Conservation (phyloP, 1,284 basidiomycete species). For the Rhodotorula sp. region DNA sequence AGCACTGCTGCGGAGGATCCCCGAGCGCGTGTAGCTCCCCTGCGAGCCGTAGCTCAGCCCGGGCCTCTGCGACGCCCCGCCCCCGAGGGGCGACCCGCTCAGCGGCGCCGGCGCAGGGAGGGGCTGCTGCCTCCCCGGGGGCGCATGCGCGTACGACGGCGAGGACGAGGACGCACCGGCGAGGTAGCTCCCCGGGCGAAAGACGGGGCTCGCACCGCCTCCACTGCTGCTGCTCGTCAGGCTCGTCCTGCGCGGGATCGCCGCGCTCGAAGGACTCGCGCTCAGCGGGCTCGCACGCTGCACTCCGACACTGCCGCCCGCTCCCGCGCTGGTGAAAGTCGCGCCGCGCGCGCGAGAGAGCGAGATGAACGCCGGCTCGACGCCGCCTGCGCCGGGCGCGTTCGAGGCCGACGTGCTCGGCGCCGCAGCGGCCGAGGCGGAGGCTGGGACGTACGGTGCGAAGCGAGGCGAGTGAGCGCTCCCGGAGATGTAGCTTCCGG, state of each 20-base stretch:
- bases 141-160: background rate
- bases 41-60: slow-evolving; percentile 13
- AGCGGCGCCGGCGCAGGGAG: background rate
- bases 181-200: slow-evolving; percentile 35
- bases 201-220: slow-evolving; percentile 27
- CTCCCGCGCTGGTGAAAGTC: background rate
- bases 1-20: background rate
- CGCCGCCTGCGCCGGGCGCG: background rate
- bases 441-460: background rate
- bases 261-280: background rate
- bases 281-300: slow-evolving; percentile 16
- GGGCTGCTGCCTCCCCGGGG: slow-evolving; percentile 15
- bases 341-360: slow-evolving; percentile 29
- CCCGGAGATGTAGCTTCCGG: background rate
- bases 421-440: slow-evolving; percentile 4
- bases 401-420: background rate
- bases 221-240: background rate
- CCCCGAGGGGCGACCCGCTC: slow-evolving; percentile 5
- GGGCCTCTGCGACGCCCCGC: background rate
- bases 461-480: background rate
- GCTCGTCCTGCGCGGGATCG: slow-evolving; percentile 9
- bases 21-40: slow-evolving; percentile 9
- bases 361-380: slow-evolving; percentile 41
- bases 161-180: slow-evolving; percentile 5
- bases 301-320: background rate